Conservation (phyloP, 305 asterid species). For the Fraxinus velutina region DNA sequence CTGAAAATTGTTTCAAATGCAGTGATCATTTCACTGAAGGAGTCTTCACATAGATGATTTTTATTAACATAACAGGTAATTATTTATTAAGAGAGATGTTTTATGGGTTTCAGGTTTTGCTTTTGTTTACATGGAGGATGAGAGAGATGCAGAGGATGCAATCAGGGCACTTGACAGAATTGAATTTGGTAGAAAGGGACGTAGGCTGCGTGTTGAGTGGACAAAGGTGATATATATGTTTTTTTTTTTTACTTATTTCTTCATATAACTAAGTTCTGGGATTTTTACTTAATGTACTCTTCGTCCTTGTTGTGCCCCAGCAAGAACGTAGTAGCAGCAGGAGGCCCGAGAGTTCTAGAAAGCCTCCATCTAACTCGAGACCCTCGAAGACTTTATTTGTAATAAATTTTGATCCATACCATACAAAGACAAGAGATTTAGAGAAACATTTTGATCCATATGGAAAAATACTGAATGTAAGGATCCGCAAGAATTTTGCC, state of each 20-base stretch:
- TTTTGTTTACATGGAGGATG: slow-evolving; percentile 79
- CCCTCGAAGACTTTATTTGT: slow-evolving; percentile 75
- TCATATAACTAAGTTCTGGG: not conserved
- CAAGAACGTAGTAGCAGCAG: slow-evolving; percentile 59
- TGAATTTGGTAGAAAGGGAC: slow-evolving; percentile 80
- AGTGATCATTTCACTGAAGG: slow-evolving; percentile 15
- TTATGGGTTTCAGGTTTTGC: slow-evolving; percentile 53
- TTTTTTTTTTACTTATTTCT: not conserved
- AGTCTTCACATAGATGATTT: slow-evolving; percentile 15
- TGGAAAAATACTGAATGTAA: slow-evolving; percentile 58
- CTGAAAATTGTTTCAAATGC: slow-evolving; percentile 7
- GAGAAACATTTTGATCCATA: slow-evolving; percentile 72
- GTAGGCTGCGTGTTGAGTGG: slow-evolving; percentile 89
- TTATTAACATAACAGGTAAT: not conserved
- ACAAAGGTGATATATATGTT: slow-evolving; percentile 47
- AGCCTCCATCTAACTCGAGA: slow-evolving; percentile 40
- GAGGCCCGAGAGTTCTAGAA: slow-evolving; percentile 50
- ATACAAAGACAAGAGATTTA: slow-evolving; percentile 62
- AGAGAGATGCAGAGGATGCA: slow-evolving; percentile 82
- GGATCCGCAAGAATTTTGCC: slow-evolving; percentile 72
- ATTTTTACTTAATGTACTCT: not conserved
- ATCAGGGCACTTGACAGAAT: slow-evolving; percentile 66
- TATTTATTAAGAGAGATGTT: not conserved
- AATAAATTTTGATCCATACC: slow-evolving; percentile 66
- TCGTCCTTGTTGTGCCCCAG: slow-evolving; percentile 33